These are phyloP conservation scores for Anastatica hierochuntica DNA, from an alignment of 345 rosid species.

Conservation along the genomic window DNA sequence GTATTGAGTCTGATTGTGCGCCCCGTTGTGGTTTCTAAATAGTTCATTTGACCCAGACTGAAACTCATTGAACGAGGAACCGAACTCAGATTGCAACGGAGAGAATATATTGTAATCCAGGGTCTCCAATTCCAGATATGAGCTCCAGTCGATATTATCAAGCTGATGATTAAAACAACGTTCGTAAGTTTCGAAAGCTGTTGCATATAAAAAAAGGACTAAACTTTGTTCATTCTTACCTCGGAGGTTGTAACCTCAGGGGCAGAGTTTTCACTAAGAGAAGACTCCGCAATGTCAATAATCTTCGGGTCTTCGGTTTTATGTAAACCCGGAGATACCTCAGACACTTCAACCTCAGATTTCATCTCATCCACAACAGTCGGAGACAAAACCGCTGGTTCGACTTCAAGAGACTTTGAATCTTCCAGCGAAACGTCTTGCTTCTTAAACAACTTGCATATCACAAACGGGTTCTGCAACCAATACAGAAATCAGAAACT, in stretches of 20 bases:
- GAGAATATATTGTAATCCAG: constrained; percentile 30
- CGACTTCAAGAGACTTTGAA: constrained; percentile 30
- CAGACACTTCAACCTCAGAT: constrained; percentile 22
- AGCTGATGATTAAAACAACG: constrained; percentile 20
- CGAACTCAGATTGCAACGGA: constrained; percentile 34
- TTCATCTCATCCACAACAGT: constrained; percentile 10
- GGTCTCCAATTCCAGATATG: constrained; percentile 22
- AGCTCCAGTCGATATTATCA: constrained; percentile 25
- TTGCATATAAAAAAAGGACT: background rate
- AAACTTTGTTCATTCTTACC: constrained; percentile 22
- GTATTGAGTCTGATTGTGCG: constrained; percentile 9
- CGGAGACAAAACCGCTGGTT: constrained; percentile 31
- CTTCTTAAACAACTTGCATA: constrained; percentile 60
- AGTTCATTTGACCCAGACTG: constrained; percentile 10
- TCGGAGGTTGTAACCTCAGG: constrained; percentile 20
- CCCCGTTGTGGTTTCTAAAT: background rate
- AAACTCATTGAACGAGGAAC: constrained; percentile 21
- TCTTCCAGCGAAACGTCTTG: constrained; percentile 35
- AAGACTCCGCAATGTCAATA: background rate
- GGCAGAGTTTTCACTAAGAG: constrained; percentile 8
- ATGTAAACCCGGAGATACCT: constrained; percentile 18
- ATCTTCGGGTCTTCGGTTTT: constrained; percentile 12
- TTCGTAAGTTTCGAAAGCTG: background rate
- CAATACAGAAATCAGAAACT: constrained; percentile 10
- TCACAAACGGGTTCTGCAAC: constrained; percentile 50